Evolutionary conservation across 2,329 filamentous ascomycete species (phyloP).

Genomic region (Penicillium sp.): DNA sequence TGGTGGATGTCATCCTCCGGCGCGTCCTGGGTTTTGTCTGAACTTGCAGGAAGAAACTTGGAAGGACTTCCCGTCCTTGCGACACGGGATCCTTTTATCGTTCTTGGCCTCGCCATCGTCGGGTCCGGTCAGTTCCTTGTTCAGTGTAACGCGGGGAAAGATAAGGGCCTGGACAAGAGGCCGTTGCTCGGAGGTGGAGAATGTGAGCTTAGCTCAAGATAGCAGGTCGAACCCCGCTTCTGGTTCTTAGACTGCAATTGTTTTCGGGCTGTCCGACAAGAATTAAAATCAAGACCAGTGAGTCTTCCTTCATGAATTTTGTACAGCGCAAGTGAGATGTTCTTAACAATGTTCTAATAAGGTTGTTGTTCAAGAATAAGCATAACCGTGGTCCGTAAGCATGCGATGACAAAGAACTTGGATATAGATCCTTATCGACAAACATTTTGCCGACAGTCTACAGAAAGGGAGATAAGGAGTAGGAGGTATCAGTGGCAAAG

Average conservation of each 20-base stretch:
- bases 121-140: not conserved
- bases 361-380: not conserved
- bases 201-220: slow-evolving; percentile 7
- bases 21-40: not conserved
- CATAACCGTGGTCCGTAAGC: not conserved
- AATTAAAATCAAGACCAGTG: not conserved
- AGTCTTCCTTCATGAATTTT: not conserved
- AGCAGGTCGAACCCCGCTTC: slow-evolving; percentile 11
- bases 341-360: not conserved
- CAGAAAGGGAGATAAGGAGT: not conserved
- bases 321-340: not conserved
- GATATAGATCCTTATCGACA: not conserved
- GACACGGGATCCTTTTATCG: not conserved
- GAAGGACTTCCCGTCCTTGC: not conserved
- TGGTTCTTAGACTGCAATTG: not conserved
- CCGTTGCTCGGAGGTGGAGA: not conserved
- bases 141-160: not conserved
- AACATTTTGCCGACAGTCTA: not conserved
- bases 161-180: slow-evolving; percentile 6
- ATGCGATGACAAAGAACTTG: not conserved
- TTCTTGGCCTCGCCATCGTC: not conserved
- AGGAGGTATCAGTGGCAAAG: not conserved
- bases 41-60: not conserved
- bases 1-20: not conserved
- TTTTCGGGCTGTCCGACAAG: not conserved